Conservation (phyloP, 225 moss, liverwort and hornwort genomes). For the Sphagnum contortum region DNA sequence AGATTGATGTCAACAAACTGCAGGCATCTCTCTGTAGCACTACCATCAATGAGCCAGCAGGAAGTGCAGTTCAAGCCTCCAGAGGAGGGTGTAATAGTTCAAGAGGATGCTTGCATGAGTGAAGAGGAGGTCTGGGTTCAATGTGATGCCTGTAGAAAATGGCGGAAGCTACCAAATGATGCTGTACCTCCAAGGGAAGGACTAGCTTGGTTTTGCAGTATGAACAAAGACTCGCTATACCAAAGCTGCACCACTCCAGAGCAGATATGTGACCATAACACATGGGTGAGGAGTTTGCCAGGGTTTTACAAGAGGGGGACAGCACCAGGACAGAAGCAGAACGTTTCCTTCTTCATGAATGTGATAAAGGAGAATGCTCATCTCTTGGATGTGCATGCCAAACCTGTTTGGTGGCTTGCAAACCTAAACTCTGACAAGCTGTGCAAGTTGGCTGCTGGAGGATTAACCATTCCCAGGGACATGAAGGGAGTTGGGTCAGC, state of each 20-base stretch:
- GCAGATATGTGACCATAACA: constrained; percentile 44
- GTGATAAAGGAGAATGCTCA: constrained; percentile 73
- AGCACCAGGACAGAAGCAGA: constrained; percentile 45
- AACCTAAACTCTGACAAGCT: constrained; percentile 49
- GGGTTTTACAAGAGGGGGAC: constrained; percentile 64
- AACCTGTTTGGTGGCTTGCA: constrained; percentile 67
- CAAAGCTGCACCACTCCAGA: constrained; percentile 71
- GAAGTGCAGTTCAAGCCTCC: neutral
- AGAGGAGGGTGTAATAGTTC: no score
- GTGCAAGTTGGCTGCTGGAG: constrained; percentile 54
- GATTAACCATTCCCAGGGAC: constrained; percentile 67
- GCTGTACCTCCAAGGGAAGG: constrained; percentile 45
- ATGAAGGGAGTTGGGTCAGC: constrained; percentile 46
- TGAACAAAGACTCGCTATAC: constrained; percentile 67
- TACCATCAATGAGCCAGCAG: constrained; percentile 8
- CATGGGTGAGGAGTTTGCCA: constrained; percentile 72
- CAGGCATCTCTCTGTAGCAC: constrained; percentile 1
- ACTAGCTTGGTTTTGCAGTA: constrained; percentile 91
- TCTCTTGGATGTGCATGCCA: constrained; percentile 48
- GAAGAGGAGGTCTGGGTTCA: constrained; percentile 79
- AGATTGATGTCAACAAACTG: neutral
- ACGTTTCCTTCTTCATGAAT: constrained; percentile 71
- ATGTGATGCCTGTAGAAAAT: constrained; percentile 95
- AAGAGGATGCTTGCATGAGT: constrained; percentile 15
- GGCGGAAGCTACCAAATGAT: constrained; percentile 74